Evolutionary conservation across 306 rosid genomes (phyloP).

Genomic region (Sechiopsis laciniata): DNA sequence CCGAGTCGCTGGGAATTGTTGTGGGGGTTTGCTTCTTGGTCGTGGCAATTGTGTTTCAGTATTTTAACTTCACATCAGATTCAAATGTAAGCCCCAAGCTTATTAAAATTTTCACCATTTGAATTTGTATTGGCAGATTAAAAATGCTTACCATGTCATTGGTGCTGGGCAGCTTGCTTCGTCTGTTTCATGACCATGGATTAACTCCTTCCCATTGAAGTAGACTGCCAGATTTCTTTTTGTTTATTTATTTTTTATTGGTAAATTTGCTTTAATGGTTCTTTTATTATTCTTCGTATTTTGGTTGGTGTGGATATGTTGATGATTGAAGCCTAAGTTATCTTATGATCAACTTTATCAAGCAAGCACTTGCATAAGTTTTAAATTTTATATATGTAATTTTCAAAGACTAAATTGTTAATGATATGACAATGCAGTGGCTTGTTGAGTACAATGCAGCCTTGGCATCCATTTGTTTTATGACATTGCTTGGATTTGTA

Average conservation of each 20-base stretch:
- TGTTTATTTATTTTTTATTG: background rate
- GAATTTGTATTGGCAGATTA: background rate
- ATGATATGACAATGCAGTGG: conserved; percentile 64
- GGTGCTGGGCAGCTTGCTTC: too few relatives aligned
- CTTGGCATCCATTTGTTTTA: conserved; percentile 80
- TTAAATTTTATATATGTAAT: background rate
- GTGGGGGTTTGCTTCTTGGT: conserved; percentile 84
- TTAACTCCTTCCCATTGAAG: background rate
- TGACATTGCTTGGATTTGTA: conserved; percentile 92
- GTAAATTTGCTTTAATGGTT: background rate
- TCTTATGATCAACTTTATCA: background rate
- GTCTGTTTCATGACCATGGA: too few relatives aligned
- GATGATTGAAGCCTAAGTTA: background rate
- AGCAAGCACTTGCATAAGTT: background rate
- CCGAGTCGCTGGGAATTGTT: conserved; percentile 88
- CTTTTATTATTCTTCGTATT: background rate
- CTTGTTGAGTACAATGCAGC: conserved; percentile 98
- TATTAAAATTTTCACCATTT: background rate
- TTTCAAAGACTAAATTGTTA: conserved; percentile 17
- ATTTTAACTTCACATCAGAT: conserved; percentile 83
- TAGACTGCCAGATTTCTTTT: background rate
- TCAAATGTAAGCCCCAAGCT: conserved; percentile 53
- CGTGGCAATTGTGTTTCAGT: conserved; percentile 72
- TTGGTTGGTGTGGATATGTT: background rate
- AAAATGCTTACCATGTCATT: background rate